phyloP scores from a whole-genome alignment of 2,329 filamentous ascomycete genomes.

The Gnomoniopsis smithogilvyi region DNA sequence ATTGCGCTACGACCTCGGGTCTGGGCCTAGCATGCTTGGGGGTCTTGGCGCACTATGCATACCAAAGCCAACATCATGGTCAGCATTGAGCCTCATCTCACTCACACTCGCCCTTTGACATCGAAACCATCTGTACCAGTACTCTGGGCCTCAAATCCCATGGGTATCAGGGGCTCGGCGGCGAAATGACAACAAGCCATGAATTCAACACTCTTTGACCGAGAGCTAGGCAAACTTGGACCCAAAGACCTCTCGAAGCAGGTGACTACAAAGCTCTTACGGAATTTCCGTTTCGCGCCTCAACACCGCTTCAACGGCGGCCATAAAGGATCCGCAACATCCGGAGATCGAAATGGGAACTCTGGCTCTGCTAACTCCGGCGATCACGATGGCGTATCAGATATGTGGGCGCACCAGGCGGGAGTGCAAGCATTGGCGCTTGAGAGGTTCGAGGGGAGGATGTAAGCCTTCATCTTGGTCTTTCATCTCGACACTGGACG shows the following conservation, averaged over 20 bases:
- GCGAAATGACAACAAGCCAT: constrained; percentile 39
- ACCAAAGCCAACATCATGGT: background rate
- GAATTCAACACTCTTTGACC: constrained; percentile 73
- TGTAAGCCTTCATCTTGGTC: constrained; percentile 43
- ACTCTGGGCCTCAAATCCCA: background rate
- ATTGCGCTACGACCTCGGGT: background rate
- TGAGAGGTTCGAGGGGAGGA: constrained; percentile 76
- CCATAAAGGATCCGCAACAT: constrained; percentile 34
- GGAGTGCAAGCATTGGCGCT: constrained; percentile 78
- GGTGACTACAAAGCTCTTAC: constrained; percentile 63
- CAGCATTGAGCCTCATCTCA: background rate
- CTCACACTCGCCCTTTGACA: background rate
- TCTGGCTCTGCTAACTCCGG: constrained; percentile 12
- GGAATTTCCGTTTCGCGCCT: constrained; percentile 65
- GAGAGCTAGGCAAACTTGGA: constrained; percentile 66
- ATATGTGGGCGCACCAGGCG: constrained; percentile 66
- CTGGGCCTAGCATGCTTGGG: background rate
- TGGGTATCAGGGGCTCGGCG: background rate
- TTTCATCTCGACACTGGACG: background rate
- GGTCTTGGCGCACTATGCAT: background rate
- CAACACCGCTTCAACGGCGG: constrained; percentile 69
- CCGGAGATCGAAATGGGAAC: constrained; percentile 22
- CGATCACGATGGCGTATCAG: constrained; percentile 29
- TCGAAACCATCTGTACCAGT: background rate
- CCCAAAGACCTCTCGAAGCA: constrained; percentile 63